Base-by-base conservation (phyloP, 2,329 filamentous ascomycete genomes). In the Bertia moriformis region DNA sequence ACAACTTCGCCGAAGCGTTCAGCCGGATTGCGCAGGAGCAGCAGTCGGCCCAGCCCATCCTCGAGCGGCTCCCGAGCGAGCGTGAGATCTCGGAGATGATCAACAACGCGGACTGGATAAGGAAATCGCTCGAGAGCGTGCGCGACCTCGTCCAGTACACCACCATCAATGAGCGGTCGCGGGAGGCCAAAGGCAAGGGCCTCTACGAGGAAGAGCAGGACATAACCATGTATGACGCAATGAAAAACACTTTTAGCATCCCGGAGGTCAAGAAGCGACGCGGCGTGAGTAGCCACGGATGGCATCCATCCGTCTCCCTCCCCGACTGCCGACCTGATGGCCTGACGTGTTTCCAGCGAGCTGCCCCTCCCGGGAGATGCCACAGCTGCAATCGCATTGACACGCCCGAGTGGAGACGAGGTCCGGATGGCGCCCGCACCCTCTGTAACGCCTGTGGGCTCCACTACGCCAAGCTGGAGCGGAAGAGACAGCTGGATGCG, bases 371-470 rank as follows among this genome's bases (percentile, higher is more conserved):
- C 40, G 91, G 91, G 33, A 74, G 89, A 63, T 96, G 91, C 60
- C 91, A 96, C 60, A 96, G 89, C 59, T 98, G 91, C 65, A 95
- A 95, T 58, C 75, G 91, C 55, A 87, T 91, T 44, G 91, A 98
- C 61, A 96, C 91, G 4, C 91, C 91, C 4, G 91, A 98, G 69
- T 98, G 91, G 91, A 76, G 91, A 53, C 77, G 91, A 50, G 91
- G 91, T 12, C 91, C 91, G 7, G 91, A 96, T 57, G 91, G 89
- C 38, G 91, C 91, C 24, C 76, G 89, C 51, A 98, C 91, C 1
- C 69, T 98, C 14, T 98, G 91, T 66, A 96, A 98, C 60, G 91
- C 91, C 10, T 98, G 91, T 54, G 91, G 91, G 19, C 68, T 96
- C 43, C 91, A 83, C 51, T 83, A 83, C 48, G 78, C 78, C 35